Evolutionary conservation across 805 yeast genomes (phyloP).

Genomic region (Lipomyces chichibuensis): DNA sequence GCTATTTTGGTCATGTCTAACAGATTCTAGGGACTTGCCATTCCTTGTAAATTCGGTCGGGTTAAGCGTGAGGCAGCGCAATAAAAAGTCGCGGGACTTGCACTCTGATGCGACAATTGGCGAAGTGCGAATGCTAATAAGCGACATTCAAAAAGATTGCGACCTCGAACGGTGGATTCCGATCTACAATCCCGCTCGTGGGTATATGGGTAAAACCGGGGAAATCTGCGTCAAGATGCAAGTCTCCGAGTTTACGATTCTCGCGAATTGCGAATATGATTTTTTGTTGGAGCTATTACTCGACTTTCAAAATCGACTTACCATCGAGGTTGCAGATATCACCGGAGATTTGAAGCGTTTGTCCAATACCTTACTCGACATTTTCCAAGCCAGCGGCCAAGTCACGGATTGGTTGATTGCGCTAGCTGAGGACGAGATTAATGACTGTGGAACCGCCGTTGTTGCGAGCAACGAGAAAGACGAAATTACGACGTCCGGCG

Average conservation of each 20-base stretch:
- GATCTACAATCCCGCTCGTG: constrained; percentile 23
- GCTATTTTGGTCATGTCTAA: constrained; percentile 39
- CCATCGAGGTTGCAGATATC: constrained; percentile 49
- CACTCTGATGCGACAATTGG: constrained; percentile 27
- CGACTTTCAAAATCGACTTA: constrained; percentile 40
- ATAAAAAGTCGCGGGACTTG: constrained; percentile 18
- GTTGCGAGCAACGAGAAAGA: not conserved
- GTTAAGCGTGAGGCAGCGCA: constrained; percentile 27
- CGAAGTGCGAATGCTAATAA: constrained; percentile 28
- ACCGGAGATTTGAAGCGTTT: constrained; percentile 40
- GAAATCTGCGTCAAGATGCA: constrained; percentile 40
- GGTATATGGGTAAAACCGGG: constrained; percentile 31
- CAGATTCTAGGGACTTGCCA: constrained; percentile 57
- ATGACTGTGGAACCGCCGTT: constrained; percentile 26
- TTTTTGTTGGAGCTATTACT: constrained; percentile 63
- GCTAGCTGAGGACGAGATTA: constrained; percentile 67
- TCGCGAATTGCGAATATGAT: constrained; percentile 63
- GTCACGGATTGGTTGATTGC: constrained; percentile 76
- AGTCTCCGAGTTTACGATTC: constrained; percentile 39
- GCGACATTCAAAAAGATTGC: constrained; percentile 24
- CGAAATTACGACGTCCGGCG: not conserved
- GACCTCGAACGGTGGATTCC: constrained; percentile 41
- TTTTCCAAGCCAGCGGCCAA: constrained; percentile 68
- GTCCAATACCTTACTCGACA: constrained; percentile 59
- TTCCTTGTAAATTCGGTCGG: constrained; percentile 36